A percentile compares a stretch with the other conserved stretches of the same genome.
These are phyloP conservation scores for Crithidia sp. DNA, from an alignment of 208 protist species.

Conservation along the genomic window DNA sequence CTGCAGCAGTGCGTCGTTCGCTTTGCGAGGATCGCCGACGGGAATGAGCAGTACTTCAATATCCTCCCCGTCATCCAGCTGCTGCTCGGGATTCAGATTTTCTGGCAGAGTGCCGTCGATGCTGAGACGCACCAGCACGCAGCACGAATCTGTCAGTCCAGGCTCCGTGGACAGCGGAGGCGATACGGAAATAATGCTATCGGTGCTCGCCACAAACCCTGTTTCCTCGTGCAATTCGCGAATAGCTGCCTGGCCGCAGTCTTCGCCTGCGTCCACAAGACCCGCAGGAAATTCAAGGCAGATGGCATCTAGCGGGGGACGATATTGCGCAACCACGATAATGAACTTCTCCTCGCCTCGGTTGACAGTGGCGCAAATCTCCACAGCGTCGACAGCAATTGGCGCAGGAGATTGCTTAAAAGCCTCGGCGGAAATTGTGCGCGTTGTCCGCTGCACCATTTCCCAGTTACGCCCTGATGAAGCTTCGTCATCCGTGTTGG, in stretches of 20 bases:
- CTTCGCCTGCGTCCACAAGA: conserved; percentile 73
- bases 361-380: conserved; percentile 70
- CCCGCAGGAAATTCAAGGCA: conserved; percentile 86
- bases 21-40: conserved; percentile 27
- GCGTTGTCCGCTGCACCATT: conserved; percentile 68
- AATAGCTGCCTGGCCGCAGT: conserved; percentile 54
- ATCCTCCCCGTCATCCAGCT: conserved; percentile 75
- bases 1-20: conserved; percentile 28
- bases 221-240: conserved; percentile 88
- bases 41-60: conserved; percentile 81
- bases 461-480: conserved; percentile 51
- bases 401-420: conserved; percentile 43
- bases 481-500: conserved; percentile 12
- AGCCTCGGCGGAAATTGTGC: conserved; percentile 34
- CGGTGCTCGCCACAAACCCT: conserved; percentile 55
- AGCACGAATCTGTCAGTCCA: conserved; percentile 76
- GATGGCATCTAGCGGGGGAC: conserved; percentile 71
- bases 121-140: conserved; percentile 54
- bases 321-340: conserved; percentile 85
- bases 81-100: conserved; percentile 60
- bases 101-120: conserved; percentile 55
- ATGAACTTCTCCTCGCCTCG: conserved; percentile 42
- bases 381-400: conserved; percentile 63
- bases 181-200: conserved; percentile 50
- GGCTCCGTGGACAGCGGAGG: conserved; percentile 60